These are phyloP conservation scores for Arthromyces matolae DNA, from an alignment of 768 basidiomycete species.

Conservation along the genomic window DNA sequence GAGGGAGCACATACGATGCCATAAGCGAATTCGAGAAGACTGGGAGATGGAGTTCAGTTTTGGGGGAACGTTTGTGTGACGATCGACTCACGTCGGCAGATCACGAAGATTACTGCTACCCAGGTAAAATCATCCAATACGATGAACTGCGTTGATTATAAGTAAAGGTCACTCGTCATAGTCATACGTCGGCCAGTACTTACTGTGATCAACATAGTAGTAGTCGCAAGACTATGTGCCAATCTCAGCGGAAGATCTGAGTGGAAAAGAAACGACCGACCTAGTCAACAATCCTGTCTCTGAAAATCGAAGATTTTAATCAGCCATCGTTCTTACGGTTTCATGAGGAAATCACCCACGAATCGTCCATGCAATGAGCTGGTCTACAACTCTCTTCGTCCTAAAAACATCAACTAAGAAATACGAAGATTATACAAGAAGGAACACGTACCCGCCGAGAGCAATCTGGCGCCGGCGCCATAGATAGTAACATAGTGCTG, in stretches of 20 bases:
- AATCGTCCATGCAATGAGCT: conserved; percentile 13
- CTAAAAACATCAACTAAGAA: not conserved
- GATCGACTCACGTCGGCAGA: not conserved
- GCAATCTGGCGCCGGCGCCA: not conserved
- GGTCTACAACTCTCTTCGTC: conserved; percentile 9
- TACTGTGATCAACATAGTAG: not conserved
- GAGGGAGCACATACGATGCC: conserved; percentile 1
- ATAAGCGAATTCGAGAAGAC: conserved; percentile 2
- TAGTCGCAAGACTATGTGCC: not conserved
- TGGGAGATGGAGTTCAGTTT: not conserved
- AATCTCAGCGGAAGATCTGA: not conserved
- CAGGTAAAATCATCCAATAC: not conserved
- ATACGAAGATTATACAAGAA: not conserved
- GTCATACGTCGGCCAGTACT: no score
- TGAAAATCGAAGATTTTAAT: not conserved
- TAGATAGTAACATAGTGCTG: conserved; percentile 7
- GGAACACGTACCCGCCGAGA: not conserved
- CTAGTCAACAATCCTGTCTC: conserved; percentile 14
- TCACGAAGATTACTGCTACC: not conserved
- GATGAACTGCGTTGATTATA: not conserved
- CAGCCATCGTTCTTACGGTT: not conserved
- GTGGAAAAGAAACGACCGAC: not conserved
- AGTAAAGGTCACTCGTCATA: no score
- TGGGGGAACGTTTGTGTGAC: not conserved
- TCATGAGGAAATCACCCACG: conserved; percentile 2